Evolutionary conservation across 495 filamentous ascomycete genomes (phyloP).

Genomic region (Aspergillus egyptiacus): DNA sequence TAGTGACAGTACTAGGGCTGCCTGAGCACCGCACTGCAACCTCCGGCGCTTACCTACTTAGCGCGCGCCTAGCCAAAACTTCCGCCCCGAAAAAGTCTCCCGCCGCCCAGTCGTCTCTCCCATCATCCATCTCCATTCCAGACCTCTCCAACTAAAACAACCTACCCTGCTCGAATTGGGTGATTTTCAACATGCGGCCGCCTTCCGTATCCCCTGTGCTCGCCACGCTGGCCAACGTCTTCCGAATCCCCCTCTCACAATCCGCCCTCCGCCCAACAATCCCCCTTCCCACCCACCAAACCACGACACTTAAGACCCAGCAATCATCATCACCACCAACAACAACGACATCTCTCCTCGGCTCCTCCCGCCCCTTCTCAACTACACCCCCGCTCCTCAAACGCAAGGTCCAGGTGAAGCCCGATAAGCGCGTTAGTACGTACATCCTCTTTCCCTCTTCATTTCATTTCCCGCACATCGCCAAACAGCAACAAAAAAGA

Average conservation of each 20-base stretch:
- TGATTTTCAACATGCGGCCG: conserved; percentile 29
- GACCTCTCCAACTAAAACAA: conserved; percentile 9
- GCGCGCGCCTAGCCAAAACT: conserved; percentile 30
- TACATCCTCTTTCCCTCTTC: conserved; percentile 4
- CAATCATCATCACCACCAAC: too few species aligned
- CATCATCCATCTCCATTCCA: neutral
- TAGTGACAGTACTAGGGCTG: too few species aligned
- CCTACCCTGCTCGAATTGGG: conserved; percentile 13
- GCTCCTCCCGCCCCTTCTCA: conserved; percentile 27
- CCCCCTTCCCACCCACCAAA: conserved; percentile 3
- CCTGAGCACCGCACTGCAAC: too few species aligned
- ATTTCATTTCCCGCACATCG: neutral
- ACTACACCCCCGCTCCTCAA: conserved; percentile 36
- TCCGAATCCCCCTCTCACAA: conserved; percentile 37
- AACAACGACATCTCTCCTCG: neutral
- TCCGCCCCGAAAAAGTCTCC: conserved; percentile 23
- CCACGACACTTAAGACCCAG: conserved; percentile 14
- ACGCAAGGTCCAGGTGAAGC: conserved; percentile 31
- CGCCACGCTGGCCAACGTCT: conserved; percentile 41
- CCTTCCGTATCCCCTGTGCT: conserved; percentile 37
- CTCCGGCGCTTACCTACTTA: conserved; percentile 16
- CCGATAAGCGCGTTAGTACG: conserved; percentile 44
- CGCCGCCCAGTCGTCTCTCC: too few species aligned
- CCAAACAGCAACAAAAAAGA: too few species aligned
- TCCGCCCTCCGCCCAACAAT: conserved; percentile 27